Evolutionary conservation across 768 basidiomycete species (phyloP), one percentile per base, ranked within the genome.

Genomic region (Collybiopsis confluens): DNA sequence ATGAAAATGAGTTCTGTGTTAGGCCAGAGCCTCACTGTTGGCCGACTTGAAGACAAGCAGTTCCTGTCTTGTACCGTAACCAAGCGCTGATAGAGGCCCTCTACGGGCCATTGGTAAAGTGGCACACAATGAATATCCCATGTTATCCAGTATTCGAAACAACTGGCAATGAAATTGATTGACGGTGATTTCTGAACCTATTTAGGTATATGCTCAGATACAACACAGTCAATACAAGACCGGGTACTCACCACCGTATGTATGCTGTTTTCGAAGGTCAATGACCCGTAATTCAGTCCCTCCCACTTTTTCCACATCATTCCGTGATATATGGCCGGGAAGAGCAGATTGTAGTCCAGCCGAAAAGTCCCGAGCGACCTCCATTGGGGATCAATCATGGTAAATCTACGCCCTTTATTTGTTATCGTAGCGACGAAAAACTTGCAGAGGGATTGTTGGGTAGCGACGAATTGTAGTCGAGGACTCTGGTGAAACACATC

Each of bases 391-490:
- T 74, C 69, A 40, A 76, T 61, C 20, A 80, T 64, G 8, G 69
- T 70, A 49, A 89, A 63, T 49, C 79, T 77, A 48, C 80, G 75
- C 3, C 85, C 86, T 7, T 78, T 72, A 45, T 76, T 74, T 37
- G 85, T 85, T 60, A 90, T 76, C 62, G 77, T 80, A 20, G 82
- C 82, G 16, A 85, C 65, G 62, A 91, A 90, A 65, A 88, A 86
- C 44, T 76, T 69, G 0, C 80, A 74, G 10, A 73, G 20, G 55
- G 58, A 60, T 87, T 82, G 8, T 26, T 68, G 64, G 20, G 73
- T 71, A 38, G 79, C 75, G 57, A 79, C 76, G 64, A 90, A 91
- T 45, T 90, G 71, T n/a, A 89, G 74, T 21, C 83, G 82, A 43
- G 86, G 83, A 36, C 77, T 70, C 81, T 83, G 59, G 56, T 42